Evolutionary conservation across 345 rosid species (phyloP).

Genomic region (Anacardium occidentale): DNA sequence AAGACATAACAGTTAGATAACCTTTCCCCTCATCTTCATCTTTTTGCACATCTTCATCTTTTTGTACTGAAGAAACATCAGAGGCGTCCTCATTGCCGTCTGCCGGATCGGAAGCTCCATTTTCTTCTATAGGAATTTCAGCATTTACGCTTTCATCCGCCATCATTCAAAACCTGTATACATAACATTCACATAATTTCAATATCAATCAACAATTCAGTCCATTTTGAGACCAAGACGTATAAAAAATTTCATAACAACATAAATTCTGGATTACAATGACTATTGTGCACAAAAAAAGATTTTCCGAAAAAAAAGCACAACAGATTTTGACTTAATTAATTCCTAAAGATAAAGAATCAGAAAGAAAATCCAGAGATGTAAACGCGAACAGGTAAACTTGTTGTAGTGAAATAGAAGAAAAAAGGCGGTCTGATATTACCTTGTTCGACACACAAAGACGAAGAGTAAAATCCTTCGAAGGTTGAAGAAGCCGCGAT

Average conservation of each 20-base stretch:
- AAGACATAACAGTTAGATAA: slow-evolving; percentile 5
- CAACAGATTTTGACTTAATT: too few relatives aligned
- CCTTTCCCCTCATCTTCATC: slow-evolving; percentile 59
- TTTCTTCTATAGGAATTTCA: slow-evolving; percentile 33
- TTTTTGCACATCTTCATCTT: slow-evolving; percentile 36
- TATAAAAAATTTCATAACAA: neutral
- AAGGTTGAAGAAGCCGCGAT: too few relatives aligned
- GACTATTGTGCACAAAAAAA: too few relatives aligned
- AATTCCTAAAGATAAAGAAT: neutral
- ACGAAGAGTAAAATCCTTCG: too few relatives aligned
- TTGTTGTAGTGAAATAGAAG: too few relatives aligned
- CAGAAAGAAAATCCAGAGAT: neutral
- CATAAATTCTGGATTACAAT: too few relatives aligned
- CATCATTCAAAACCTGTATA: slow-evolving; percentile 30
- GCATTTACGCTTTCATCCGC: slow-evolving; percentile 35
- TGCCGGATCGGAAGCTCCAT: slow-evolving; percentile 34
- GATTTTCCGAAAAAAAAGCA: too few relatives aligned
- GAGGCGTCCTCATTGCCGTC: slow-evolving; percentile 35
- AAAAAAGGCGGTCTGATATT: neutral
- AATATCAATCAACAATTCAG: neutral
- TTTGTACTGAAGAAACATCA: slow-evolving; percentile 25
- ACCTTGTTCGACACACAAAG: neutral
- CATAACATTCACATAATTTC: neutral
- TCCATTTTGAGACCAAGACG: neutral
- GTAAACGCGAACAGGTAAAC: neutral